Conservation (phyloP, 2,329 filamentous ascomycete genomes). For the Ciborinia camelliae region DNA sequence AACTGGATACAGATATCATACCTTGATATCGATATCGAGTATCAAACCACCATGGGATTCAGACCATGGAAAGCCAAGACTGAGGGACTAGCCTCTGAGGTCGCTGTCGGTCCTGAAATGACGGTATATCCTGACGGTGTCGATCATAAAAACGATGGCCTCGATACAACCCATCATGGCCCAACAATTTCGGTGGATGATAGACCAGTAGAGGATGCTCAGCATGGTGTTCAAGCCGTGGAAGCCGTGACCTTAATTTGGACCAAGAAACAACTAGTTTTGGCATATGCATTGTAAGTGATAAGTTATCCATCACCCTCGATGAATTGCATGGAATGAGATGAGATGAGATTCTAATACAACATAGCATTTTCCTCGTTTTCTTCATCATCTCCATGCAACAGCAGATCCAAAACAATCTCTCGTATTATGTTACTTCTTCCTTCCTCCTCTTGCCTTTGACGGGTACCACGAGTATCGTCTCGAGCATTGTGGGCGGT, state of each 20-base stretch:
- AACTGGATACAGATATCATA: not conserved
- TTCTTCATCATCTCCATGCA: constrained; percentile 34
- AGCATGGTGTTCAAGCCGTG: constrained; percentile 30
- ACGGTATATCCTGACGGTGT: not conserved
- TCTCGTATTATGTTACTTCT: constrained; percentile 30
- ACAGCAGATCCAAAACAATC: constrained; percentile 29
- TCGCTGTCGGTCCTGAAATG: constrained; percentile 5
- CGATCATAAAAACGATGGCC: constrained; percentile 7
- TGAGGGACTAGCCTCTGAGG: not conserved
- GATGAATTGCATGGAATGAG: too few relatives aligned
- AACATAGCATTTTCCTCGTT: constrained; percentile 28
- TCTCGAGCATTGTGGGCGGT: constrained; percentile 33
- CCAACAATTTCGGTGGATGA: not conserved
- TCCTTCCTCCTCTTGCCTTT: constrained; percentile 29
- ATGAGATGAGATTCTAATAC: not conserved
- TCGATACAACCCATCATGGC: not conserved
- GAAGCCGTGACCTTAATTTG: constrained; percentile 33
- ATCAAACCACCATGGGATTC: not conserved
- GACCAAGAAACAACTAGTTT: constrained; percentile 30
- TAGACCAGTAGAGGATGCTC: constrained; percentile 23
- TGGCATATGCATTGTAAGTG: constrained; percentile 31
- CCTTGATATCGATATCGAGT: not conserved
- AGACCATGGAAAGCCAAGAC: constrained; percentile 9
- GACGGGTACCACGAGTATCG: constrained; percentile 29
- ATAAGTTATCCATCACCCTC: not conserved